These are phyloP conservation scores for Neoscytalidium dimidiatum DNA, from an alignment of 2,329 filamentous ascomycete genomes.

Conservation along the genomic window DNA sequence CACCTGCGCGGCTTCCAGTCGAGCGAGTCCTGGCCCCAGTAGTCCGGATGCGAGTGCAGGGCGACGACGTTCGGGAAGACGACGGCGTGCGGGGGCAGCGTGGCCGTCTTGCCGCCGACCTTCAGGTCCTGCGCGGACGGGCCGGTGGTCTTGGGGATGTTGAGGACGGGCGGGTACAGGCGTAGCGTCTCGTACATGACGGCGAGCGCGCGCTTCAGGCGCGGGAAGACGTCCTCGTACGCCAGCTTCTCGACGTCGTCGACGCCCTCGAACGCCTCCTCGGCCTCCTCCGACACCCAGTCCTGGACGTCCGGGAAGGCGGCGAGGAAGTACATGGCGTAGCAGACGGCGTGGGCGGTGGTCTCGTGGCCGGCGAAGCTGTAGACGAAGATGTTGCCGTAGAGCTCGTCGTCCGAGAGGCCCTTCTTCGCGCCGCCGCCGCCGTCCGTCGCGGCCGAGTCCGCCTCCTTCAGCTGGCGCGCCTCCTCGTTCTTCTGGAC, in stretches of 20 bases:
- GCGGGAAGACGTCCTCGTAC: constrained; percentile 42
- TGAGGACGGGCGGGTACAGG: constrained; percentile 26
- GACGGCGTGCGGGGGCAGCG: background rate
- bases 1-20: background rate
- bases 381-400: constrained; percentile 36
- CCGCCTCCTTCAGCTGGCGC: background rate
- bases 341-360: constrained; percentile 52
- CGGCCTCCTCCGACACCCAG: constrained; percentile 55
- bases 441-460: constrained; percentile 62
- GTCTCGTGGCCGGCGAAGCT: constrained; percentile 35
- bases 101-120: background rate
- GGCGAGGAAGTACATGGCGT: constrained; percentile 50
- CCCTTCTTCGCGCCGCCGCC: constrained; percentile 67
- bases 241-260: constrained; percentile 15
- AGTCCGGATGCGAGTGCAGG: constrained; percentile 6
- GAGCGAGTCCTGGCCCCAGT: constrained; percentile 10
- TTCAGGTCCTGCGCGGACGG: background rate
- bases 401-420: constrained; percentile 50
- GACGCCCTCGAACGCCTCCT: constrained; percentile 30
- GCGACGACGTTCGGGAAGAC: constrained; percentile 3
- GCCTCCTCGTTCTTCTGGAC: constrained; percentile 14
- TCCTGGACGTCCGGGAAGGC: constrained; percentile 52
- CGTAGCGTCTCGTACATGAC: constrained; percentile 47
- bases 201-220: constrained; percentile 46
- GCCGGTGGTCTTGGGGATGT: constrained; percentile 22